Base-by-base conservation (phyloP, 176 grass and related monocot species). In the Oryza officinalis region DNA sequence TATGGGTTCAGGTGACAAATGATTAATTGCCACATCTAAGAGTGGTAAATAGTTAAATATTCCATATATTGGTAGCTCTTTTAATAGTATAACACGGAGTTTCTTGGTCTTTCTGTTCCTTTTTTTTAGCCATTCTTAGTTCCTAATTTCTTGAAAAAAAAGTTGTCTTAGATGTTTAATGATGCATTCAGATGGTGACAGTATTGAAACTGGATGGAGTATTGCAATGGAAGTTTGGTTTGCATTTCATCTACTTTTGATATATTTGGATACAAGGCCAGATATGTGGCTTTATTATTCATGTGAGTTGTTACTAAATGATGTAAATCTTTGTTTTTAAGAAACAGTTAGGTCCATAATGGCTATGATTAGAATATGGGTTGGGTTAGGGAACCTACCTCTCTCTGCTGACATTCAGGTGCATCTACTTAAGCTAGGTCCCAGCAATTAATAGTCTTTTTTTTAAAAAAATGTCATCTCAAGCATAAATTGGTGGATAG, bases 321-420 rank as follows among this genome's bases (percentile, higher is more conserved):
- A 83, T 83, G 68, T 46, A 67, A 69, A 67, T 3, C 46, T 67
- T 43, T 28, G n/a, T 82, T 60, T 61, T 57, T 57, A 47, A 68
- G 13, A 67, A 69, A 72, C 23, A 13, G 44, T 79, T 79, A 78
- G 68, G 47, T 74, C 57, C 79, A 69, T 31, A 20, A 47, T 75
- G 15, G 63, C 69, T 63, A 83, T 25, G 18, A 30, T 72, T 82
- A 44, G 15, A 73, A 67, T 67, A 31, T 67, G 4, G 59, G 44
- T 86, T 67, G 61, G 60, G 69, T 79, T 90, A 83, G 84, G 69
- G 60, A 69, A 74, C 65, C 68, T 79, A 74, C 67, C 46, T 67
- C 67, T 46, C 35, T 63, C 31, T 67, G 27, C 49, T 61, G 74
- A 46, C 46, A 68, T 78, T 67, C 45, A 61, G 44, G 67, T 82